A percentile compares a stretch with the other conserved stretches of the same genome.
Conservation (phyloP, 164 flowering plant genomes). For the Amborella trichopoda region DNA sequence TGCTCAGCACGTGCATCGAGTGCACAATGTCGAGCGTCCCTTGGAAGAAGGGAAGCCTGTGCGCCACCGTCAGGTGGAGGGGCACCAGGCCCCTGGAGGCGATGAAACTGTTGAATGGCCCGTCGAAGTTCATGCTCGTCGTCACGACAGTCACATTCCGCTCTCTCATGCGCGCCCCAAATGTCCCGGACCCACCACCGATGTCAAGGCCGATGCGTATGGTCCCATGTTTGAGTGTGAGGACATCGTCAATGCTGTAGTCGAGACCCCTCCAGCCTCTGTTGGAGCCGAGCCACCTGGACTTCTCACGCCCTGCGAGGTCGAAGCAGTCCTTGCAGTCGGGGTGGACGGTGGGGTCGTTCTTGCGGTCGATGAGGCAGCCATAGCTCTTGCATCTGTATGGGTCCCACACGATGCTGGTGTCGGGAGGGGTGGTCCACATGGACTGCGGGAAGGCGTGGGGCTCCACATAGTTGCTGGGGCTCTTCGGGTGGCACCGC, state of each 20-base stretch:
- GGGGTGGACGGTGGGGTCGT: constrained; percentile 7
- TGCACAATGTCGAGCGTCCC: constrained; percentile 32
- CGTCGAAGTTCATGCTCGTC: constrained; percentile 27
- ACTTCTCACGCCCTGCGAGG: constrained; percentile 19
- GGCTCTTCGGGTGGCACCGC: constrained; percentile 29
- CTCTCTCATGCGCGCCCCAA: constrained; percentile 45
- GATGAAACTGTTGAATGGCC: constrained; percentile 29
- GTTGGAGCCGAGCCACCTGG: constrained; percentile 17
- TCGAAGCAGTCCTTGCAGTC: constrained; percentile 33
- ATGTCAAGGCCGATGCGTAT: constrained; percentile 37
- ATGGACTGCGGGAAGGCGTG: constrained; percentile 14
- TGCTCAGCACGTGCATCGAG: constrained; percentile 26
- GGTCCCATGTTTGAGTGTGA: constrained; percentile 6
- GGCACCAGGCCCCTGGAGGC: constrained; percentile 35
- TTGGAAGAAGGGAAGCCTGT: constrained; percentile 41
- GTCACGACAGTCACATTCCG: constrained; percentile 32
- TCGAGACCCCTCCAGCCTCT: constrained; percentile 7
- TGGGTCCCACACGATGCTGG: constrained; percentile 23
- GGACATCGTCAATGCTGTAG: constrained; percentile 19
- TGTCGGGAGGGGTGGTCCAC: constrained; percentile 24
- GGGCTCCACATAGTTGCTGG: constrained; percentile 15
- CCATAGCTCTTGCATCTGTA: constrained; percentile 27
- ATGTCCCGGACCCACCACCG: constrained; percentile 32
- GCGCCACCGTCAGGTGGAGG: constrained; percentile 22
- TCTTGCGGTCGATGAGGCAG: constrained; percentile 18